Base-by-base conservation (phyloP, 1,284 basidiomycete species). In the Fistulinella cinereoalba region DNA sequence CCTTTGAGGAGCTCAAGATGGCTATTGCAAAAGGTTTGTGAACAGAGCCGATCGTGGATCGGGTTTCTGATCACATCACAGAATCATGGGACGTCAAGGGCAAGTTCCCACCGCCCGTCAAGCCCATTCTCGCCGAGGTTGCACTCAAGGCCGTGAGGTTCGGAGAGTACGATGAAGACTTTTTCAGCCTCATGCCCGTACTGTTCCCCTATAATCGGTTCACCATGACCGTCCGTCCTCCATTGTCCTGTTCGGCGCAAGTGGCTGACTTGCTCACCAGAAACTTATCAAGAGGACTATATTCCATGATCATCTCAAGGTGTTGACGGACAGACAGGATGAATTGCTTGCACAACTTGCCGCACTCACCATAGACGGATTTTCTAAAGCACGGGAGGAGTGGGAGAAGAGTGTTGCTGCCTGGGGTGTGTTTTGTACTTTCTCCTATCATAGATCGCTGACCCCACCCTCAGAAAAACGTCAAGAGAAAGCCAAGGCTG, bases 161-260 rank as follows among this genome's bases (percentile, higher is more conserved):
- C 29, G 88, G 84, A 65, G 88, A 95, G 64, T 96, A 94, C 68
- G 86, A 92, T 58, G 91, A 95, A 18, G 83, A 90, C 61, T 96
- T 95, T 64, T 96, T 96, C 72, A 85, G 83, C 59, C 73, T 87
- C 31, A 87, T 97, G 81, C 92, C 93, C 0, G 75, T 72, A 24
- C 70, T 96, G 36, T 95, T 97, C 61, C 92, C 92, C 0, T 96
- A 96, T 65, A 97, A 97, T 68, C 86, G 88, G 57, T 96, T 90
- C 66, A 91, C 88, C 0, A 90, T 90, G 87, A 85, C 73, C 41
- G 85, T 86, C 45, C 40, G 81, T 68, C 16, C 47, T 33, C 15
- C 12, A 4, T 33, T 32, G 5, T 44, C 28, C 13, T 13, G 2
- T 23, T 8, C 8, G 11, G 27, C 9, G 4, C 27, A 16, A 21